phyloP scores from a whole-genome alignment of 805 yeast genomes.

The Komagataella pastoris region DNA sequence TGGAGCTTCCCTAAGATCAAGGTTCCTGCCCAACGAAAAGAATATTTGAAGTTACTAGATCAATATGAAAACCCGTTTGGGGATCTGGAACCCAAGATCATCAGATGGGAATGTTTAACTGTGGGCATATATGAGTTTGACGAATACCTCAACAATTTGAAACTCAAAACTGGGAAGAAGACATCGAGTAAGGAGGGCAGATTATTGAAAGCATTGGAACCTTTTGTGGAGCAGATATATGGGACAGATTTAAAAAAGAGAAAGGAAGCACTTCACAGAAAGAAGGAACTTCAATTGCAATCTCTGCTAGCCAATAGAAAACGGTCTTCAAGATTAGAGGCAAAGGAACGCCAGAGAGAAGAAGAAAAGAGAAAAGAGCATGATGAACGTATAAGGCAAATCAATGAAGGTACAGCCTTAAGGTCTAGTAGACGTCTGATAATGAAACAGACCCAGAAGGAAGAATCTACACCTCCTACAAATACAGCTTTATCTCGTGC shows the following conservation, averaged over 20 bases:
- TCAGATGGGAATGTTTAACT: constrained; percentile 24
- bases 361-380: not conserved
- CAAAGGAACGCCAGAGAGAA: constrained; percentile 32
- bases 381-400: not conserved
- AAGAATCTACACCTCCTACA: not conserved
- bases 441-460: not conserved
- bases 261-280: constrained; percentile 37
- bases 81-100: constrained; percentile 20
- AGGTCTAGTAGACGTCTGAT: not conserved
- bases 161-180: constrained; percentile 17
- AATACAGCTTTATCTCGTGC: not conserved
- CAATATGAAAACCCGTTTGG: constrained; percentile 10
- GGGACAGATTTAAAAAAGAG: constrained; percentile 38
- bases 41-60: constrained; percentile 10
- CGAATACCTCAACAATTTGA: constrained; percentile 16
- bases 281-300: constrained; percentile 51
- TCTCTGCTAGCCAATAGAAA: constrained; percentile 55
- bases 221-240: constrained; percentile 20
- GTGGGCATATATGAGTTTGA: constrained; percentile 32
- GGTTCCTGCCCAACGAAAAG: constrained; percentile 21
- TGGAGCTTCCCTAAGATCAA: constrained; percentile 16
- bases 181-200: constrained; percentile 11
- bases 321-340: constrained; percentile 61
- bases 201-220: constrained; percentile 18
- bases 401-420: not conserved